Base-by-base conservation (phyloP, 1,284 basidiomycete genomes). In the Ganoderma resinaceum region DNA sequence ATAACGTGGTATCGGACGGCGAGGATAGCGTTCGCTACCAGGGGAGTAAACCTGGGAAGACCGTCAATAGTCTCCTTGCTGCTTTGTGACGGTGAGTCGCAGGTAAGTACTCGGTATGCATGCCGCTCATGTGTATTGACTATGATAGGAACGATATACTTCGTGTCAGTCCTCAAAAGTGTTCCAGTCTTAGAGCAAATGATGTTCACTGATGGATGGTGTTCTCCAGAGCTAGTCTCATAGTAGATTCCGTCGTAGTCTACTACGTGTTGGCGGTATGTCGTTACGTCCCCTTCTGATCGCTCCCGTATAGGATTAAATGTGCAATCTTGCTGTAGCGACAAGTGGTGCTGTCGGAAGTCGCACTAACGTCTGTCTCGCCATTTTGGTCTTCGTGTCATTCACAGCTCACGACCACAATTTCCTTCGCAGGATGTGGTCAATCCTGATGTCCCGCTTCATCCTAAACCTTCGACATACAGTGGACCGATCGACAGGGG, bases 371-470 rank as follows among this genome's bases (percentile, higher is more conserved):
- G 42, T 43, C 42, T 43, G 42, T 43, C n/a, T n/a, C 0, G 18
- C 18, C 42, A 43, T 2, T n/a, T 12, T 12, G 6, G 6, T 43
- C 42, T n/a, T n/a, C 20, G 4, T n/a, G 2, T n/a, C 42, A n/a
- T 7, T 20, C 14, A 20, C 42, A 6, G 42, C 42, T 43, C 42
- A 43, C 42, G 6, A 43, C 3, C 42, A 20, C 42, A n/a, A 14
- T n/a, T 43, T 43, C 8, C 16, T 26, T 38, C 6, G 14, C 57
- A 65, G 69, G 1, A 33, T 70, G 61, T 33, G 53, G 31, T 33
- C 63, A 62, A 37, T 71, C 65, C 57, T 66, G 29, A 69, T 66
- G 63, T 63, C 63, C 6, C 65, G 70, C n/a, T 69, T 66, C 65
- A 63, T 71, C 35, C 61, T 71, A 29, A 66, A 71, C 43, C 65